Percentiles rank a stretch among this genome's conserved stretches.
These are phyloP conservation scores for Proliferodiscus dingleyae DNA, from an alignment of 2,329 filamentous ascomycete genomes.

Conservation along the genomic window DNA sequence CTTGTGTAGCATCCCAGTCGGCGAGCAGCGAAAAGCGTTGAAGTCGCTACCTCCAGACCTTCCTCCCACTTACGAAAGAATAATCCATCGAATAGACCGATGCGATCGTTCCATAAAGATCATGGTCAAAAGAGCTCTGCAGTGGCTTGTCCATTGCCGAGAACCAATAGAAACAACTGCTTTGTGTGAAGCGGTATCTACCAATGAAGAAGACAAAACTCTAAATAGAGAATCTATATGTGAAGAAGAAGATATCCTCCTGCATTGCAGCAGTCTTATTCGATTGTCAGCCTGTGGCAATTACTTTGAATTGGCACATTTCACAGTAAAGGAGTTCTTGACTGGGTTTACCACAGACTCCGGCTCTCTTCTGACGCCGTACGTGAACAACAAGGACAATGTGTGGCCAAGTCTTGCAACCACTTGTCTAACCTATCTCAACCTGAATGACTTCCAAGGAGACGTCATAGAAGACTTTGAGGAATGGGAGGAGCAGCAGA, in stretches of 20 bases:
- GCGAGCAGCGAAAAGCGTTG: slow-evolving; percentile 8
- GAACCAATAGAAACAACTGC: slow-evolving; percentile 3
- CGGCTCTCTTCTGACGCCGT: not conserved
- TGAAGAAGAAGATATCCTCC: slow-evolving; percentile 13
- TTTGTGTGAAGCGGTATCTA: slow-evolving; percentile 19
- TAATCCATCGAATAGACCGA: slow-evolving; percentile 14
- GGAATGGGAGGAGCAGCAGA: not conserved
- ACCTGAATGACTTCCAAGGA: not conserved
- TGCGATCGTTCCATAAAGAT: slow-evolving; percentile 4
- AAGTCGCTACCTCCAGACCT: slow-evolving; percentile 2
- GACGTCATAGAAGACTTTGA: not conserved
- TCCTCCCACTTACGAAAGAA: slow-evolving; percentile 7
- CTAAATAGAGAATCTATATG: slow-evolving; percentile 11
- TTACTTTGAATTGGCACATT: slow-evolving; percentile 18
- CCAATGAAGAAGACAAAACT: slow-evolving; percentile 5
- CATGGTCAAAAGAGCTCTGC: slow-evolving; percentile 16
- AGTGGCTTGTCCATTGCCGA: slow-evolving; percentile 9
- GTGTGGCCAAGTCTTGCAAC: not conserved
- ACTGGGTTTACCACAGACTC: not conserved
- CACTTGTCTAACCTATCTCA: not conserved
- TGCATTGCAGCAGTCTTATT: slow-evolving; percentile 20
- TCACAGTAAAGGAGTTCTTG: slow-evolving; percentile 22
- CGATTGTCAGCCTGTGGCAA: slow-evolving; percentile 3
- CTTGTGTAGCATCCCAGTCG: slow-evolving; percentile 12
- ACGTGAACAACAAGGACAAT: not conserved